Percentiles rank a stretch among this genome's conserved stretches.
phyloP scores from a whole-genome alignment of 306 rosid genomes.

The Inga leiocalycina region DNA sequence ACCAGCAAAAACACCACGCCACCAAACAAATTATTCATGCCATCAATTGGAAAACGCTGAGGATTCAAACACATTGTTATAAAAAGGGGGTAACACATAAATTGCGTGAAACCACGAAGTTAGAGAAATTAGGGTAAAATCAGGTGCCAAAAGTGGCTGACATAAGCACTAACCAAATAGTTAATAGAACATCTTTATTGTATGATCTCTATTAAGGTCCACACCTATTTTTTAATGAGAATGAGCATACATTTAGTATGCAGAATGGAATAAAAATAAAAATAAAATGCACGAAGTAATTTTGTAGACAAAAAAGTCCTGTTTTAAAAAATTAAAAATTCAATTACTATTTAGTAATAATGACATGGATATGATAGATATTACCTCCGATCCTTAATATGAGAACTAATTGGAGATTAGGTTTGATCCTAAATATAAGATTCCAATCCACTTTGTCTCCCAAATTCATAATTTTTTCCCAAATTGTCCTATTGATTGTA shows the following conservation, averaged over 20 bases:
- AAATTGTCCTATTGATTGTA: too few relatives aligned
- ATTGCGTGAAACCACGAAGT: not conserved
- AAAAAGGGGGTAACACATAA: not conserved
- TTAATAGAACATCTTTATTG: not conserved
- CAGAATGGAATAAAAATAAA: not conserved
- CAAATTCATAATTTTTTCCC: too few relatives aligned
- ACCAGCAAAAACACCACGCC: not conserved
- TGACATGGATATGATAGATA: not conserved
- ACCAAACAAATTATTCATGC: conserved; percentile 8
- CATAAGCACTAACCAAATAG: not conserved
- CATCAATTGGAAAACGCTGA: conserved; percentile 9
- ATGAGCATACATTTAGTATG: not conserved
- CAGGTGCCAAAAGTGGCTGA: not conserved
- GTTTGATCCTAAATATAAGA: too few relatives aligned
- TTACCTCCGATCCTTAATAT: too few relatives aligned
- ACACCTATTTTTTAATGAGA: not conserved
- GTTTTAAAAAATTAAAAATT: too few relatives aligned
- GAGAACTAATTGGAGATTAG: too few relatives aligned
- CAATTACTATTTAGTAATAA: not conserved
- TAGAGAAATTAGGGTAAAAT: not conserved
- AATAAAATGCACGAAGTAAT: too few relatives aligned
- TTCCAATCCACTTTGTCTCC: too few relatives aligned
- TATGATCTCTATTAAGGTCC: not conserved
- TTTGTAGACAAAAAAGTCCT: not conserved
- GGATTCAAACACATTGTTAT: not conserved